These are phyloP conservation scores for Xanthoconium separans DNA, from an alignment of 1,284 basidiomycete genomes.

Conservation along the genomic window DNA sequence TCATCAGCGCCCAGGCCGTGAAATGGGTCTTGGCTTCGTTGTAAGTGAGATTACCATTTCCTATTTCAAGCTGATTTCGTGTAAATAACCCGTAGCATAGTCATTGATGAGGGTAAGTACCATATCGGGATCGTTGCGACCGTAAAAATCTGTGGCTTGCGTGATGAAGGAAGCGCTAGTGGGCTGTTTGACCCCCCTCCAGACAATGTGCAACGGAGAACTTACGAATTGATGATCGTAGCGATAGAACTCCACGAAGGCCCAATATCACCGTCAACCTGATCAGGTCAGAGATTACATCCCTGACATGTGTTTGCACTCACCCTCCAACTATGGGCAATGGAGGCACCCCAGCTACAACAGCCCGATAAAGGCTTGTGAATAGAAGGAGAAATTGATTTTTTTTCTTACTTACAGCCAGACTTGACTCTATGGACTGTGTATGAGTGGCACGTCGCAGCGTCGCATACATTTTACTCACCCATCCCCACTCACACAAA, in stretches of 20 bases:
- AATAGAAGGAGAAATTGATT: neutral
- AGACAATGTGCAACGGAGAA: neutral
- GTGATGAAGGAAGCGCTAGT: conserved; percentile 44
- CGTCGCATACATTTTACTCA: conserved; percentile 29
- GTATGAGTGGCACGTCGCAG: conserved; percentile 2
- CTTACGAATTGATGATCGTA: conserved; percentile 39
- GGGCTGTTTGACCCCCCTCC: neutral
- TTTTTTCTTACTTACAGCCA: conserved; percentile 51
- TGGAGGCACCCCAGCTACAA: conserved; percentile 22
- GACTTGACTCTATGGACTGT: conserved; percentile 46
- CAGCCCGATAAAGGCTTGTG: neutral
- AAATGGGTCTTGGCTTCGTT: conserved; percentile 47
- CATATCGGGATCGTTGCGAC: conserved; percentile 47
- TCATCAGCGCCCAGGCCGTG: conserved; percentile 49
- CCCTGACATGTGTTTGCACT: neutral
- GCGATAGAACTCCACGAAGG: conserved; percentile 38
- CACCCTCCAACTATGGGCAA: conserved; percentile 51
- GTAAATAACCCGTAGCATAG: conserved; percentile 8
- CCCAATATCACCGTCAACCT: conserved; percentile 24
- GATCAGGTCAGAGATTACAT: neutral
- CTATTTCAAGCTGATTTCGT: conserved; percentile 41
- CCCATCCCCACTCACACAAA: conserved; percentile 59
- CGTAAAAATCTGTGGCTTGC: conserved; percentile 42
- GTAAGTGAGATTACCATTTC: conserved; percentile 42
- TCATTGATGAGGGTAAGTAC: conserved; percentile 25